Evolutionary conservation across 169 alveolate genomes (phyloP).

Genomic region (Theileria luwenshuni): DNA sequence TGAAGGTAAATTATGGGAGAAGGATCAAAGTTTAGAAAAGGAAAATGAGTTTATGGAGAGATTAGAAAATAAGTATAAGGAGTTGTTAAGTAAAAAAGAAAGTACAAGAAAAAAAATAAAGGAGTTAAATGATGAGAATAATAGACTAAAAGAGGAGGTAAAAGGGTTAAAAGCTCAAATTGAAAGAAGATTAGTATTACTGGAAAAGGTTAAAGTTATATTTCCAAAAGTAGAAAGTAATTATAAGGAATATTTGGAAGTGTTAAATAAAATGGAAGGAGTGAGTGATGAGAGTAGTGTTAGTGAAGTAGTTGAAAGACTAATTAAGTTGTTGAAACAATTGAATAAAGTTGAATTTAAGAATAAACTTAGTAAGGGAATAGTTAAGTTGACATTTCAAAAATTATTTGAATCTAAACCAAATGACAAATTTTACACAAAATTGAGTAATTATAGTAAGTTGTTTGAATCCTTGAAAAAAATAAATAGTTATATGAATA

Average conservation of each 20-base stretch:
- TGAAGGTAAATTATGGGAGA: not conserved
- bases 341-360: not conserved
- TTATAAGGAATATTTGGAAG: not conserved
- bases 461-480: not conserved
- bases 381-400: slow-evolving; percentile 1
- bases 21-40: not conserved
- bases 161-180: not conserved
- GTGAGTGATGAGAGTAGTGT: not conserved
- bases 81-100: not conserved
- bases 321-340: not conserved
- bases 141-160: not conserved
- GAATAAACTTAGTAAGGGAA: not conserved
- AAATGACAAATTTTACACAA: not conserved
- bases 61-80: not conserved
- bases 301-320: not conserved
- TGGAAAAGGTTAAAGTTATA: not conserved
- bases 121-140: not conserved
- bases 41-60: slow-evolving; percentile 9
- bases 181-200: too few relatives aligned
- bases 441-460: not conserved
- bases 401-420: not conserved
- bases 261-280: not conserved
- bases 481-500: not conserved
- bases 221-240: not conserved
- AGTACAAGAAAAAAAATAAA: not conserved